Conservation (phyloP, 768 basidiomycete species). For the Rhizopogon salebrosus region DNA sequence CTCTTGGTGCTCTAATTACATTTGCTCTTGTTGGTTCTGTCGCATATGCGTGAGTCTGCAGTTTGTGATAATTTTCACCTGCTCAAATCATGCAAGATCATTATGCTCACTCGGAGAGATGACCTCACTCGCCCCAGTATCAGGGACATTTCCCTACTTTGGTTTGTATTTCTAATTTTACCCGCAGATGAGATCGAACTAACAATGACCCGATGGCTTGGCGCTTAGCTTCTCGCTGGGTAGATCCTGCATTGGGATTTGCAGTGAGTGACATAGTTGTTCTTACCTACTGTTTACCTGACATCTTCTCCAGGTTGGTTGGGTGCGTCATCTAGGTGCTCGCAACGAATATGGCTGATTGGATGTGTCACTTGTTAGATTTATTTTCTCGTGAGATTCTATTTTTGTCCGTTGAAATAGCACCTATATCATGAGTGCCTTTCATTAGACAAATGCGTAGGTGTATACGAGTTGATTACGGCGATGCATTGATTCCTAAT, state of each 20-base stretch:
- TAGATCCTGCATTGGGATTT: slow-evolving; percentile 58
- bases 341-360: slow-evolving; percentile 6
- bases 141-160: slow-evolving; percentile 74
- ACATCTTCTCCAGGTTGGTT: slow-evolving; percentile 5
- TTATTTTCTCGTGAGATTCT: slow-evolving; percentile 43
- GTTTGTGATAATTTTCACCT: slow-evolving; percentile 18
- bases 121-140: slow-evolving; percentile 73
- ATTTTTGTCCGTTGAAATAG: neutral
- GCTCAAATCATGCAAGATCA: slow-evolving; percentile 29
- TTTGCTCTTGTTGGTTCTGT: slow-evolving; percentile 61
- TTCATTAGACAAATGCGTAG: slow-evolving; percentile 4
- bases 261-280: slow-evolving; percentile 38
- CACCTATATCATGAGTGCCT: neutral
- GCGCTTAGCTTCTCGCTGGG: slow-evolving; percentile 45
- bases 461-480: neutral
- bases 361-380: slow-evolving; percentile 38
- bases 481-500: neutral
- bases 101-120: slow-evolving; percentile 72
- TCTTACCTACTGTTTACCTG: neutral
- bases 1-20: slow-evolving; percentile 60
- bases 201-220: neutral
- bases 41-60: slow-evolving; percentile 48
- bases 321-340: slow-evolving; percentile 2
- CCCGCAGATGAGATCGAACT: neutral
- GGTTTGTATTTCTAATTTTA: slow-evolving; percentile 28